Percentiles rank a stretch among this genome's conserved stretches.
These are phyloP conservation scores for Ophiocordyceps polyrhachis-furcata DNA, from an alignment of 2,329 filamentous ascomycete species.

Conservation along the genomic window DNA sequence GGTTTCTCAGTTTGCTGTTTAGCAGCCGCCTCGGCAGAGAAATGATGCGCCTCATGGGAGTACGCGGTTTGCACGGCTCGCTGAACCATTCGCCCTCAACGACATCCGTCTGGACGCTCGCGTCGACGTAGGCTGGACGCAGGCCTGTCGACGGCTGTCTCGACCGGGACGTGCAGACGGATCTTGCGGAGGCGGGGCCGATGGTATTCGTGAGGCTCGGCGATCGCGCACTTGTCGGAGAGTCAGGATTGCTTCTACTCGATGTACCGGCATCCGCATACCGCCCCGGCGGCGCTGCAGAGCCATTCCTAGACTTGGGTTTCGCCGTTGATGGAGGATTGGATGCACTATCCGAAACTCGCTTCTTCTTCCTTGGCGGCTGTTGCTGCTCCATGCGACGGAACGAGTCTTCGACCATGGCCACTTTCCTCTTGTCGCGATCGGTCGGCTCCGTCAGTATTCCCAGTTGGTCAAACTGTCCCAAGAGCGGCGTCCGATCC, in stretches of 20 bases:
- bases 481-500: conserved; percentile 43
- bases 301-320: conserved; percentile 20
- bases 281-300: conserved; percentile 15
- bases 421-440: conserved; percentile 47
- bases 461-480: conserved; percentile 38
- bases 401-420: conserved; percentile 45
- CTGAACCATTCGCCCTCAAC: conserved; percentile 35
- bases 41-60: conserved; percentile 28
- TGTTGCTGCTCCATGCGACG: conserved; percentile 41
- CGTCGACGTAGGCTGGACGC: conserved; percentile 28
- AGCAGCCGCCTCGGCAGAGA: conserved; percentile 34
- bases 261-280: conserved; percentile 36
- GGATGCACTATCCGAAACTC: conserved; percentile 33
- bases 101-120: conserved; percentile 33
- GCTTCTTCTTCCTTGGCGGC: conserved; percentile 42
- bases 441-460: conserved; percentile 47
- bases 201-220: conserved; percentile 13
- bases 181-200: conserved; percentile 9
- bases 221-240: conserved; percentile 25
- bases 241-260: conserved; percentile 30
- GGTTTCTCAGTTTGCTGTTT: conserved; percentile 25
- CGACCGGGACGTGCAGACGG: conserved; percentile 12
- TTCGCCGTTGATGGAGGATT: conserved; percentile 18
- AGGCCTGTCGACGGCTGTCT: conserved; percentile 20
- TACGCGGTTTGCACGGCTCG: conserved; percentile 14